A percentile compares a stretch with the other conserved stretches of the same genome.
phyloP scores from a whole-genome alignment of 2,329 filamentous ascomycete genomes.

The Trichoderma guizhouense region DNA sequence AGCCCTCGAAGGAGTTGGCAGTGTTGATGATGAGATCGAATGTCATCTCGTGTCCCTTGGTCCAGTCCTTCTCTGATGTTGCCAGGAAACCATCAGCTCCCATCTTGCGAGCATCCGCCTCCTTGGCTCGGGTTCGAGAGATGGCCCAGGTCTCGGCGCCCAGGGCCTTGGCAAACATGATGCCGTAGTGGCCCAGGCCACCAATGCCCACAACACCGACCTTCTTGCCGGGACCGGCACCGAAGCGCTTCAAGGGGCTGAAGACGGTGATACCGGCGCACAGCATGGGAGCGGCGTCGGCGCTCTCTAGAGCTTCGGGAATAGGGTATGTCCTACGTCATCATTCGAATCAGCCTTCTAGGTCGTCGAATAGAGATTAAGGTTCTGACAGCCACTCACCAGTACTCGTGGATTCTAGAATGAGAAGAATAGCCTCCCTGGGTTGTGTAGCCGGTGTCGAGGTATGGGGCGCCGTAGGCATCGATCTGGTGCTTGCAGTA shows the following conservation, averaged over 20 bases:
- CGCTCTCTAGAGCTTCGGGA: conserved; percentile 63
- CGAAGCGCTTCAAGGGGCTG: conserved; percentile 73
- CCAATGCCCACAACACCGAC: conserved; percentile 72
- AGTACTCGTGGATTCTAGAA: conserved; percentile 40
- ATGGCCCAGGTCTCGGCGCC: conserved; percentile 62
- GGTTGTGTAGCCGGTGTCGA: conserved; percentile 51
- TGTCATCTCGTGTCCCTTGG: conserved; percentile 53
- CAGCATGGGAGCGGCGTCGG: conserved; percentile 72
- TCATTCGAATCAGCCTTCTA: conserved; percentile 30
- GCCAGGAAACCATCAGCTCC: conserved; percentile 60
- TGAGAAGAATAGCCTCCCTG: conserved; percentile 54
- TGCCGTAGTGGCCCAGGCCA: conserved; percentile 67
- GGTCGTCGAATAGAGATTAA: conserved; percentile 41
- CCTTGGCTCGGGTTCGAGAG: conserved; percentile 57
- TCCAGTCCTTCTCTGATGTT: conserved; percentile 56
- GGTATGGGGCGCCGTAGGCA: conserved; percentile 51
- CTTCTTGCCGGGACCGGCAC: conserved; percentile 73
- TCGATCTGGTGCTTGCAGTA: conserved; percentile 40
- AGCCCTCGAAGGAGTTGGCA: conserved; percentile 64
- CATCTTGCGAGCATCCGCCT: conserved; percentile 56
- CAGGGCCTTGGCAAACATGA: conserved; percentile 67
- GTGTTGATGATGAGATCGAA: conserved; percentile 78
- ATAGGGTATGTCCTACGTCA: conserved; percentile 63
- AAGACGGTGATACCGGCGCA: conserved; percentile 82
- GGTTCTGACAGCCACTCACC: conserved; percentile 38